Conservation (phyloP, 306 rosid genomes). For the Cucurbita argyrosperma region DNA sequence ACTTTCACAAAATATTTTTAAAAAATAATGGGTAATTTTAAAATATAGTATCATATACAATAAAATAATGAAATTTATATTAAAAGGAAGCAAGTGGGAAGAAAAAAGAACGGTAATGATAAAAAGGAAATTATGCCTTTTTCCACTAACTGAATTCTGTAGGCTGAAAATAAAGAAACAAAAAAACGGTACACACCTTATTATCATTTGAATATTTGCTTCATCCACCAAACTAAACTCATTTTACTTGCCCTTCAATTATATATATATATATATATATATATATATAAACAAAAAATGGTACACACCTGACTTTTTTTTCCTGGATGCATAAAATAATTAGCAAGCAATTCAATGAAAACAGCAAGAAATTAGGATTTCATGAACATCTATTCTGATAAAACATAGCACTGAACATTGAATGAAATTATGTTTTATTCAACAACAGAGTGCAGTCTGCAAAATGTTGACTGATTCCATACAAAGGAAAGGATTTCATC, state of each 20-base stretch:
- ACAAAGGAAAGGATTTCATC: conserved; percentile 4
- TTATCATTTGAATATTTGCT: neutral
- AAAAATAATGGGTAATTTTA: neutral
- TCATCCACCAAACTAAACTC: neutral
- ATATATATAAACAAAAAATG: too few species aligned
- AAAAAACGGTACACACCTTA: neutral
- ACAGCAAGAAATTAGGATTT: neutral
- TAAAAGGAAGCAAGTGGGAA: neutral
- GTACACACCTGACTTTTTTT: neutral
- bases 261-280: neutral
- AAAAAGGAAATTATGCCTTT: neutral
- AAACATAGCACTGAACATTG: neutral
- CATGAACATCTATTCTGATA: neutral
- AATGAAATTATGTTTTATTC: neutral
- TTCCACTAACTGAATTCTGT: neutral
- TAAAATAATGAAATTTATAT: neutral
- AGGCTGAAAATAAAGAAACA: neutral
- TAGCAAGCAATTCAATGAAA: neutral
- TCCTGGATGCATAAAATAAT: neutral
- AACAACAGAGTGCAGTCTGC: neutral
- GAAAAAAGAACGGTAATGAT: neutral
- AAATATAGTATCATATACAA: too few species aligned
- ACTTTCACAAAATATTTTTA: neutral
- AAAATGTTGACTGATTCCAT: neutral
- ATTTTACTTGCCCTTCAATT: neutral